Conservation (phyloP, 441 rosid genomes). For the Gossypium davidsonii region DNA sequence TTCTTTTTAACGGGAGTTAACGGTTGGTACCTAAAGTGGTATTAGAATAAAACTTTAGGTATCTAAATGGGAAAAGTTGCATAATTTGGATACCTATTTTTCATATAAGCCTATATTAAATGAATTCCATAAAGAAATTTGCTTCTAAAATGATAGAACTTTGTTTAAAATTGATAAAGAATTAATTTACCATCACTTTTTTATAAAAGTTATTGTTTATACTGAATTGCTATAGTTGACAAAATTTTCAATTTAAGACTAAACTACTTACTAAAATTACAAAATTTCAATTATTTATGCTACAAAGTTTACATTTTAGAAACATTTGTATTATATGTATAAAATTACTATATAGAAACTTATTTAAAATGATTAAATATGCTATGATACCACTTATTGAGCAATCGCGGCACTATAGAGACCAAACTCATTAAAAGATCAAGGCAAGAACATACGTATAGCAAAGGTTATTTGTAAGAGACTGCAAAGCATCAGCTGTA, state of each 20-base stretch:
- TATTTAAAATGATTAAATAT: neutral
- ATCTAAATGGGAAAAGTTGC: too few species aligned
- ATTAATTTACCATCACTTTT: neutral
- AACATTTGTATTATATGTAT: neutral
- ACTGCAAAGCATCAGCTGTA: constrained; percentile 55
- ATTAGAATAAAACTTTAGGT: too few species aligned
- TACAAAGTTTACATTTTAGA: neutral
- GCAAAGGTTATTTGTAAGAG: constrained; percentile 84
- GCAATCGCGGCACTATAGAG: neutral
- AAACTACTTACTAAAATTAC: neutral
- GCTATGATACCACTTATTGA: neutral
- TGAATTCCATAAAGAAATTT: neutral
- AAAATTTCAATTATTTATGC: neutral
- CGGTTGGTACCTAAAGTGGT: too few species aligned
- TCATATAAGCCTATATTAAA: neutral
- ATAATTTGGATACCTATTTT: too few species aligned
- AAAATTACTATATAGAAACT: neutral
- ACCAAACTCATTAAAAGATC: neutral
- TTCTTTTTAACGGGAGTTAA: too few species aligned
- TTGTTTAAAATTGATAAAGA: neutral
- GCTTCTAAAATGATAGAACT: neutral
- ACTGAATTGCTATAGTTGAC: neutral
- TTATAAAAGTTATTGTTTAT: neutral
- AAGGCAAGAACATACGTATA: constrained; percentile 62
- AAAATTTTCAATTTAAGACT: neutral